phyloP scores from a whole-genome alignment of 148 eudicot species.

The Rhododendron henanense region DNA sequence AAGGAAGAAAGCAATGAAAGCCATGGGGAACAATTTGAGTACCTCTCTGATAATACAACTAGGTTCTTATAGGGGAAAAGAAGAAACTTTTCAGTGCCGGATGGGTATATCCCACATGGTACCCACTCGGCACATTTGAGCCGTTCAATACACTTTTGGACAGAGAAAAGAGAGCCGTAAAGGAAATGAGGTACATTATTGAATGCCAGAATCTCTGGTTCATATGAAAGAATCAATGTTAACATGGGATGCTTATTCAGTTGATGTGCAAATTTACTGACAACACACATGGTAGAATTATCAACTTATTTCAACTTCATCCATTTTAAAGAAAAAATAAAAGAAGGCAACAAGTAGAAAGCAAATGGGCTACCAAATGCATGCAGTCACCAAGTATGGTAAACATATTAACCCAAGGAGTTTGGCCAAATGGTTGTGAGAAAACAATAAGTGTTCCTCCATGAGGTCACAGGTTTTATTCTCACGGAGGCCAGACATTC shows the following conservation, averaged over 20 bases:
- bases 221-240: not conserved
- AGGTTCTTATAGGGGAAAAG: not conserved
- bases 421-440: too few species aligned
- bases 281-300: not conserved
- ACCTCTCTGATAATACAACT: not conserved
- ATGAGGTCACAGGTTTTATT: too few species aligned
- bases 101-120: too few species aligned
- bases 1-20: constrained; percentile 3
- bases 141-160: too few species aligned
- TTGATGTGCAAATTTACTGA: not conserved
- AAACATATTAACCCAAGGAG: too few species aligned
- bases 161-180: not conserved
- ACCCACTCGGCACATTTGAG: too few species aligned
- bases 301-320: not conserved
- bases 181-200: not conserved
- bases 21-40: not conserved
- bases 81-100: too few species aligned
- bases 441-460: too few species aligned
- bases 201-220: not conserved
- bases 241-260: constrained; percentile 1
- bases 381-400: not conserved
- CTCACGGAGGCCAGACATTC: too few species aligned
- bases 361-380: not conserved
- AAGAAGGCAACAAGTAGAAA: not conserved
- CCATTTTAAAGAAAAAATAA: not conserved